Conservation (phyloP, 805 yeast species). For the Saccharomycodes ludwigii region DNA sequence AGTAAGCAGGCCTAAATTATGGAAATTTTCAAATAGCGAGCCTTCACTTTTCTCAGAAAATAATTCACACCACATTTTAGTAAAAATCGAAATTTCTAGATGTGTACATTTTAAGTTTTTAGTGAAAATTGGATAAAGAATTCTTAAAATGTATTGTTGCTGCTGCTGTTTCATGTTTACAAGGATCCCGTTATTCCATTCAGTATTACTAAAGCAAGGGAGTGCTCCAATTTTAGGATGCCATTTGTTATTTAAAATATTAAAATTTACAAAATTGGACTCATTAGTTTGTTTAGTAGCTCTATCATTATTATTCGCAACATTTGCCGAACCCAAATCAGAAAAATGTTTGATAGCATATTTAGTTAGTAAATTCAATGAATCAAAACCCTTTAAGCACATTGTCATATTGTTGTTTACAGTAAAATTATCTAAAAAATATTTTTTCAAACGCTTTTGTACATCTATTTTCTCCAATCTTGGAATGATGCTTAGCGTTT, state of each 20-base stretch:
- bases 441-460: constrained; percentile 24
- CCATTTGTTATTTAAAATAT: constrained; percentile 16
- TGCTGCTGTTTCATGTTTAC: constrained; percentile 26
- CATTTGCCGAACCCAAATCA: constrained; percentile 13
- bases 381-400: constrained; percentile 55
- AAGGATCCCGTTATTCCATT: constrained; percentile 22
- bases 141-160: constrained; percentile 27
- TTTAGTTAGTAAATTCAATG: constrained; percentile 44
- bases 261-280: neutral
- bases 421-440: constrained; percentile 30
- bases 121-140: constrained; percentile 31
- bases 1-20: constrained; percentile 23
- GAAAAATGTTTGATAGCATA: constrained; percentile 34
- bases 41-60: constrained; percentile 51
- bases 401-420: constrained; percentile 38
- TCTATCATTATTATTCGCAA: neutral
- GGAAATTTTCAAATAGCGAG: constrained; percentile 34
- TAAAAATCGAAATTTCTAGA: constrained; percentile 19
- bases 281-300: neutral
- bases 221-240: constrained; percentile 9
- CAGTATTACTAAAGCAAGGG: constrained; percentile 14
- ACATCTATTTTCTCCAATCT: constrained; percentile 25
- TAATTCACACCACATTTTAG: constrained; percentile 38
- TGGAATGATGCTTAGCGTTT: constrained; percentile 32
- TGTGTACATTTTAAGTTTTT: constrained; percentile 7